Evolutionary conservation across 2,329 filamentous ascomycete genomes (phyloP).

Genomic region (Metarhizium anisopliae): DNA sequence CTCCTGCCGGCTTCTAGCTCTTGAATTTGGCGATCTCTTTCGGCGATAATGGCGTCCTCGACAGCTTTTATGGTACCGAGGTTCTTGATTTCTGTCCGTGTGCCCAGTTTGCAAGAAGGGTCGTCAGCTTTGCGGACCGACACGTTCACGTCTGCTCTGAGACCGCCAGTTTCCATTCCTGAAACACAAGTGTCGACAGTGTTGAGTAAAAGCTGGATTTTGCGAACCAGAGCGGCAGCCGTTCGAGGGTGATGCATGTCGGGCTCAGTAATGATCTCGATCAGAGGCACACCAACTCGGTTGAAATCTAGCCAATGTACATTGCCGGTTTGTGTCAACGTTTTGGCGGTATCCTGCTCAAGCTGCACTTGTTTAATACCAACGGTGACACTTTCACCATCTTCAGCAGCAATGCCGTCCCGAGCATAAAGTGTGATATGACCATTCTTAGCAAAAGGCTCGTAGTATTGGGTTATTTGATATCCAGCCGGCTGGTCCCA

Average conservation of each 20-base stretch:
- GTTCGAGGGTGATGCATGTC: constrained; percentile 81
- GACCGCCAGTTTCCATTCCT: constrained; percentile 87
- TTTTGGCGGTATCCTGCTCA: constrained; percentile 97
- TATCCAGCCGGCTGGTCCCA: constrained; percentile 96
- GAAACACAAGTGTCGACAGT: constrained; percentile 77
- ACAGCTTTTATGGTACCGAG: constrained; percentile 90
- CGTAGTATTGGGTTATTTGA: constrained; percentile 95
- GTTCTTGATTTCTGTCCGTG: constrained; percentile 96
- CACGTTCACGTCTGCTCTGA: constrained; percentile 92
- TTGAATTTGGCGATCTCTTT: constrained; percentile 78
- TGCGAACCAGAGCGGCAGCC: constrained; percentile 80
- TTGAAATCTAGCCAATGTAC: constrained; percentile 87
- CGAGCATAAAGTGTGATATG: constrained; percentile 59
- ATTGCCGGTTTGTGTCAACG: constrained; percentile 64
- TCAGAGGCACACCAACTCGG: constrained; percentile 78
- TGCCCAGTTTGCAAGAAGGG: constrained; percentile 49
- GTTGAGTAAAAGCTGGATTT: constrained; percentile 73
- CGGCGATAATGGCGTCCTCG: constrained; percentile 87
- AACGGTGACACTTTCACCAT: constrained; percentile 61
- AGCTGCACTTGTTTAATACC: constrained; percentile 92
- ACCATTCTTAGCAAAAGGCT: constrained; percentile 62
- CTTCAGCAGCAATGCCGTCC: constrained; percentile 71
- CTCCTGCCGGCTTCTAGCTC: constrained; percentile 67
- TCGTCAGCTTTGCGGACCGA: constrained; percentile 61
- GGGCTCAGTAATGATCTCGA: constrained; percentile 91